A percentile compares a stretch with the other conserved stretches of the same genome.
These are phyloP conservation scores for Chrysosphaeria jannelii DNA, from an alignment of 2,329 filamentous ascomycete genomes.

Conservation along the genomic window DNA sequence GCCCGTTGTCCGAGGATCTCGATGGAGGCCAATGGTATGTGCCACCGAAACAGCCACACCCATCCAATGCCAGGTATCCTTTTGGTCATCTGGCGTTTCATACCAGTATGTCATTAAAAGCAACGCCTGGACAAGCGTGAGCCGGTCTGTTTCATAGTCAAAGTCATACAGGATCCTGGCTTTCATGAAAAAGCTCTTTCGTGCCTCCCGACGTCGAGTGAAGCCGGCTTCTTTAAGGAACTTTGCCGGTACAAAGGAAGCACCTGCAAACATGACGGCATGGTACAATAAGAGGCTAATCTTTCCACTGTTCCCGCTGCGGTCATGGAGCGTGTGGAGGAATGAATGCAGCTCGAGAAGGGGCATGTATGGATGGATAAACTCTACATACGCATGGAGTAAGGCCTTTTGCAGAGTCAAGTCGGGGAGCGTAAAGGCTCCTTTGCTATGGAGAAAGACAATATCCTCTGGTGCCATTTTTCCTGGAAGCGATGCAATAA, in stretches of 20 bases:
- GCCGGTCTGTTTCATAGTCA: slow-evolving; percentile 74
- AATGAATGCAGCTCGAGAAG: slow-evolving; percentile 40
- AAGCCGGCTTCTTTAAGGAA: slow-evolving; percentile 52
- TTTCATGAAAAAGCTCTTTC: slow-evolving; percentile 71
- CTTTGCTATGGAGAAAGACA: slow-evolving; percentile 56
- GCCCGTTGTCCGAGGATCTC: slow-evolving; percentile 44
- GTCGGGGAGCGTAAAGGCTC: slow-evolving; percentile 49
- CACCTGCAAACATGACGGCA: slow-evolving; percentile 79
- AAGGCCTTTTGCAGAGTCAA: slow-evolving; percentile 46
- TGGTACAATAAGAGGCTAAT: slow-evolving; percentile 75
- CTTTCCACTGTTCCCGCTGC: slow-evolving; percentile 37
- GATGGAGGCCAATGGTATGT: slow-evolving; percentile 77
- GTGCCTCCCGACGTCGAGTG: slow-evolving; percentile 43
- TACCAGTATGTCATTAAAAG: slow-evolving; percentile 95
- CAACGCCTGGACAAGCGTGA: slow-evolving; percentile 64
- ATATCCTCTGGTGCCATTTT: slow-evolving; percentile 60
- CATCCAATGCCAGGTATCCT: slow-evolving; percentile 98
- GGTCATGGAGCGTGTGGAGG: slow-evolving; percentile 25
- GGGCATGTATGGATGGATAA: slow-evolving; percentile 84
- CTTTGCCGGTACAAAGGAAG: slow-evolving; percentile 62
- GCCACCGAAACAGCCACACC: slow-evolving; percentile 78
- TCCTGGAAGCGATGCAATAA: slow-evolving; percentile 49
- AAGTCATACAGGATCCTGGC: slow-evolving; percentile 82
- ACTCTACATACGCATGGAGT: slow-evolving; percentile 58
- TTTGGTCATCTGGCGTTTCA: slow-evolving; percentile 85